These are phyloP conservation scores for Sporisorium sorghi DNA, from an alignment of 1,284 basidiomycete species.

Conservation along the genomic window DNA sequence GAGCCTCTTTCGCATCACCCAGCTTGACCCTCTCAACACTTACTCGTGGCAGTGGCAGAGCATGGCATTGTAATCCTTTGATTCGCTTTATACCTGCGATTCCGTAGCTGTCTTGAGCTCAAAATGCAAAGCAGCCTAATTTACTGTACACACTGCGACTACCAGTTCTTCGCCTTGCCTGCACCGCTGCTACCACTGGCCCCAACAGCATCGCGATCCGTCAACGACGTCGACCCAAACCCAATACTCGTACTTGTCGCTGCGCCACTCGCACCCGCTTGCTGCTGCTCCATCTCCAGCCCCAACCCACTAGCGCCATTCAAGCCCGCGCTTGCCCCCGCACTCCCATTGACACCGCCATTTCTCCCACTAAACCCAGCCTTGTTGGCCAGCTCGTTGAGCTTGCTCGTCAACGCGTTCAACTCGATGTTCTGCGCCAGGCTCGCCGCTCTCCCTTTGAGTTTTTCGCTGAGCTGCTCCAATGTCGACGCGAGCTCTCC, in stretches of 20 bases:
- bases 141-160: not conserved
- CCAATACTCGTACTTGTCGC: constrained; percentile 24
- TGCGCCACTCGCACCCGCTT: constrained; percentile 12
- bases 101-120: not conserved
- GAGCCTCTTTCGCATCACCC: not conserved
- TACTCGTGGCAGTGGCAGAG: too few relatives aligned
- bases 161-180: constrained; percentile 28
- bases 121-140: not conserved
- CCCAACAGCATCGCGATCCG: constrained; percentile 17
- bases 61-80: not conserved
- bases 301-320: constrained; percentile 12
- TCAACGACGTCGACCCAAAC: constrained; percentile 12
- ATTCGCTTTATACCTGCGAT: not conserved
- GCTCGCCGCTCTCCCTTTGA: constrained; percentile 46
- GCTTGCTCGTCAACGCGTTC: constrained; percentile 50
- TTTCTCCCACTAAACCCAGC: constrained; percentile 44
- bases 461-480: constrained; percentile 43
- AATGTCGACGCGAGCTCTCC: constrained; percentile 20
- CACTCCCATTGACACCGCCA: constrained; percentile 1
- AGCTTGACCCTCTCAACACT: not conserved
- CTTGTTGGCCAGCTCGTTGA: constrained; percentile 56
- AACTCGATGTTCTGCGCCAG: constrained; percentile 54
- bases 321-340: not conserved
- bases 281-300: constrained; percentile 20
- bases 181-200: not conserved